A percentile compares a stretch with the other conserved stretches of the same genome.
These are phyloP conservation scores for Eleusine coracana DNA, from an alignment of 176 grass and related monocot genomes.

Conservation along the genomic window DNA sequence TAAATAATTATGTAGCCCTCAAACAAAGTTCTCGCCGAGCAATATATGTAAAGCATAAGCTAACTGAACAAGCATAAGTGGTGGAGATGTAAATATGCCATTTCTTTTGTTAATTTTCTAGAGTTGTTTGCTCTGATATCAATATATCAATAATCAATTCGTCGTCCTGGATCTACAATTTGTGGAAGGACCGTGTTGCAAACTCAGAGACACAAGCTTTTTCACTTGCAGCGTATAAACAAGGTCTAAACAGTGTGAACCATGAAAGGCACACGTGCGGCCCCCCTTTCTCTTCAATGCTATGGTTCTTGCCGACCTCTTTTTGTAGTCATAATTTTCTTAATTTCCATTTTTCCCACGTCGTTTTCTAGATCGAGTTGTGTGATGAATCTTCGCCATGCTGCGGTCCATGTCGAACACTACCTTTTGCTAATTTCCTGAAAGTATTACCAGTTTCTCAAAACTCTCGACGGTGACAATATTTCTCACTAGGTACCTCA, in stretches of 20 bases:
- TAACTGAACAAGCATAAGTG: conserved; percentile 21
- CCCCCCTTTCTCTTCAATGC: background rate
- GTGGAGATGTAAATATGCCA: conserved; percentile 25
- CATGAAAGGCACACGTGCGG: background rate
- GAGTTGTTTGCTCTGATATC: background rate
- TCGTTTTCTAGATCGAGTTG: conserved; percentile 41
- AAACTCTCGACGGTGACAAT: too few species aligned
- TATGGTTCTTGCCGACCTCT: conserved; percentile 18
- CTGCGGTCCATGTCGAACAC: conserved; percentile 28
- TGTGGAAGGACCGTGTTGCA: background rate
- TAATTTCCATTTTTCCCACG: background rate
- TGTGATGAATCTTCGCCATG: conserved; percentile 37
- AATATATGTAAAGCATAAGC: conserved; percentile 29
- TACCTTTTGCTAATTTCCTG: conserved; percentile 21
- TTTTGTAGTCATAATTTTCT: background rate
- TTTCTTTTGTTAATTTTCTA: background rate
- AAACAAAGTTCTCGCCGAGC: conserved; percentile 1
- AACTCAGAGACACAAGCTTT: background rate
- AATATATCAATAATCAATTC: conserved; percentile 7
- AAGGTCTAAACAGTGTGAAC: background rate
- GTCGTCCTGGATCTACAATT: background rate
- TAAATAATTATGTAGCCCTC: conserved; percentile 43
- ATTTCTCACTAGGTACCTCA: conserved; percentile 22
- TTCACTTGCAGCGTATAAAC: background rate
- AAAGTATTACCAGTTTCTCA: background rate